phyloP scores from a whole-genome alignment of 23 red algal species.

The Gracilaria vermiculophylla region DNA sequence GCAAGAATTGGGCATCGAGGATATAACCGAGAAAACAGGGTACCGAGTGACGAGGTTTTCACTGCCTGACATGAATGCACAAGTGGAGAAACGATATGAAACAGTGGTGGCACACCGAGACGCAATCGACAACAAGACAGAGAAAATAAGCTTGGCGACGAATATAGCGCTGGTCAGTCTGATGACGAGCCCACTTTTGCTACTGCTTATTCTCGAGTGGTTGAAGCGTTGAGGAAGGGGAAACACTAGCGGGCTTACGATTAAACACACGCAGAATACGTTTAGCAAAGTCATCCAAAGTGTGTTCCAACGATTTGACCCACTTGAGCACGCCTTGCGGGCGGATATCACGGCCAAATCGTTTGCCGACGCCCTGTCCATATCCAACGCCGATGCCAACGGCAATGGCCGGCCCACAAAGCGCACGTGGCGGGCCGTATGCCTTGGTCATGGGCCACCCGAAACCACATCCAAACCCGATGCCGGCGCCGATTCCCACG shows the following conservation, averaged over 20 bases:
- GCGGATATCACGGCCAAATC: slow-evolving; percentile 51
- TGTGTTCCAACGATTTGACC: background rate
- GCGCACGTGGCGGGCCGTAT: slow-evolving; percentile 57
- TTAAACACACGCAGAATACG: slow-evolving; percentile 14
- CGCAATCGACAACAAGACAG: background rate
- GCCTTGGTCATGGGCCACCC: slow-evolving; percentile 55
- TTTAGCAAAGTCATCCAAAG: slow-evolving; percentile 9
- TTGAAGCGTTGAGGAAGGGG: background rate
- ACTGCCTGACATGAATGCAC: slow-evolving; percentile 35
- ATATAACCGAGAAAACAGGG: slow-evolving; percentile 17
- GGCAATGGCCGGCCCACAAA: slow-evolving; percentile 46
- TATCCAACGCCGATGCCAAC: slow-evolving; percentile 53
- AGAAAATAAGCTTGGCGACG: slow-evolving; percentile 20
- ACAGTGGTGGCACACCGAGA: slow-evolving; percentile 33
- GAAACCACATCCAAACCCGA: slow-evolving; percentile 67
- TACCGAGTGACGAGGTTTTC: slow-evolving; percentile 42
- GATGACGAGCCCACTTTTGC: background rate
- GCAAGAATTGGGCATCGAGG: slow-evolving; percentile 57
- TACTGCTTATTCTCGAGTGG: slow-evolving; percentile 11
- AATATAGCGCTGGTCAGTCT: background rate
- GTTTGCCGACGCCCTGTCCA: slow-evolving; percentile 55
- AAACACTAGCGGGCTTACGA: background rate
- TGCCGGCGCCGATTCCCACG: slow-evolving; percentile 53
- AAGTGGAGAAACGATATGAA: slow-evolving; percentile 53
- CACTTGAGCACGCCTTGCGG: background rate